Conservation (phyloP, 768 basidiomycete species). For the Gautieria morchelliformis region DNA sequence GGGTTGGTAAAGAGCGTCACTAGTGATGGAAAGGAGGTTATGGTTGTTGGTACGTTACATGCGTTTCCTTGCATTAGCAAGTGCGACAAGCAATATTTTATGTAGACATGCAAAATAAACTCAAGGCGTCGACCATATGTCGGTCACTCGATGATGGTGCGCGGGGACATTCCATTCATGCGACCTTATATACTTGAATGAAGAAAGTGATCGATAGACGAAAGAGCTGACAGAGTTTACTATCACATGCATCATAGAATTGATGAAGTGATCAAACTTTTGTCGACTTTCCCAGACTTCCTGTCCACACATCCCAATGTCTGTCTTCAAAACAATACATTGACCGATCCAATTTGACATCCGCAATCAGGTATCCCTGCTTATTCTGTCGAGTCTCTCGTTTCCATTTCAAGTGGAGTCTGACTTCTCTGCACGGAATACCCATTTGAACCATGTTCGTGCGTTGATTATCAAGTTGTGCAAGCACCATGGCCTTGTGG, state of each 20-base stretch:
- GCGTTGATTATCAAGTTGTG: slow-evolving; percentile 6
- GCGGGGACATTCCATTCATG: neutral
- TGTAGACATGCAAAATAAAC: slow-evolving; percentile 8
- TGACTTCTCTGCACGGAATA: neutral
- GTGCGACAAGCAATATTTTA: neutral
- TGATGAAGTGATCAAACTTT: neutral
- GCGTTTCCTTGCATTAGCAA: neutral
- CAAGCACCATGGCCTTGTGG: slow-evolving; percentile 1
- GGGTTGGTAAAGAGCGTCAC: slow-evolving; percentile 4
- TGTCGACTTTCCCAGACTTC: neutral
- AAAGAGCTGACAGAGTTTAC: neutral
- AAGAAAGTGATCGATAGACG: neutral
- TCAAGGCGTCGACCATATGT: neutral
- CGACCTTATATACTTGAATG: too few species aligned
- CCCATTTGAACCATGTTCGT: neutral
- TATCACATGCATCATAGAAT: neutral
- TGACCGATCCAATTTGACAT: neutral
- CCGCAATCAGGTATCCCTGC: neutral
- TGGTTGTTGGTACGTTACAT: neutral
- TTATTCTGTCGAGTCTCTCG: neutral
- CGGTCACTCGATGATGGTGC: neutral
- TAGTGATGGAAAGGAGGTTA: neutral
- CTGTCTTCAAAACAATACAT: neutral
- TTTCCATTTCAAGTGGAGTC: slow-evolving; percentile 1
- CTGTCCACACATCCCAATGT: neutral